Evolutionary conservation across 495 filamentous ascomycete genomes (phyloP), one percentile per base, ranked within the genome.

Genomic region (Aspergillus kassunensis): DNA sequence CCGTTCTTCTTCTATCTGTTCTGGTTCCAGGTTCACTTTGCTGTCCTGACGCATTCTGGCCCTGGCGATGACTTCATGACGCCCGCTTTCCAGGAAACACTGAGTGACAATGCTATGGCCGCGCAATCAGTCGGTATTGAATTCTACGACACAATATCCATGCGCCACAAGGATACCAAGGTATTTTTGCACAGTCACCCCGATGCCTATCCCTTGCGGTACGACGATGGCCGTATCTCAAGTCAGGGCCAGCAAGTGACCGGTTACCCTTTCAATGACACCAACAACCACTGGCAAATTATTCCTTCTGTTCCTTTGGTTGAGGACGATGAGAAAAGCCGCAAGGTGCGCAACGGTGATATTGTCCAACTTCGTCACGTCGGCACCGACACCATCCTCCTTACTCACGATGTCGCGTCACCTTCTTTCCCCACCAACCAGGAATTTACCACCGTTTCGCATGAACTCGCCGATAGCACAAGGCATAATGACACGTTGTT

Each of bases 21-120:
- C 78, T 98, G 95, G 95, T 98, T 98, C 83, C 93, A 97, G 76
- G 91, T 97, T 25, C 93, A 98, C 71, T 97, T 98, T 66, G 78
- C 90, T 20, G 88, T 98, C 60, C 77, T 98, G 46, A 86, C 75
- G 34, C 80, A 85, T 43, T 97, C 91, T 30, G 93, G 93, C 25
- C 93, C 93, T 37, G 93, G 93, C 34, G 95, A 98, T 62, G 93
- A 98, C 53, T 98, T 98, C 74, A 98, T 98, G 93, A 89, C 86
- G 11, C 93, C 93, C 3, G 90, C 92, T 57, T 98, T 98, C 73
- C 93, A 98, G 71, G 91, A 95, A 72, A 97, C 95, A 6, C 73
- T 98, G 46, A 88, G 86, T 57, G 91, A 98, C 72, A 98, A 97
- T 63, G 73, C 87, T 48, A 89, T 98, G 88, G 83, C 88, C 45